phyloP scores from a whole-genome alignment of 1,284 basidiomycete species.

The Flammula alnicola region DNA sequence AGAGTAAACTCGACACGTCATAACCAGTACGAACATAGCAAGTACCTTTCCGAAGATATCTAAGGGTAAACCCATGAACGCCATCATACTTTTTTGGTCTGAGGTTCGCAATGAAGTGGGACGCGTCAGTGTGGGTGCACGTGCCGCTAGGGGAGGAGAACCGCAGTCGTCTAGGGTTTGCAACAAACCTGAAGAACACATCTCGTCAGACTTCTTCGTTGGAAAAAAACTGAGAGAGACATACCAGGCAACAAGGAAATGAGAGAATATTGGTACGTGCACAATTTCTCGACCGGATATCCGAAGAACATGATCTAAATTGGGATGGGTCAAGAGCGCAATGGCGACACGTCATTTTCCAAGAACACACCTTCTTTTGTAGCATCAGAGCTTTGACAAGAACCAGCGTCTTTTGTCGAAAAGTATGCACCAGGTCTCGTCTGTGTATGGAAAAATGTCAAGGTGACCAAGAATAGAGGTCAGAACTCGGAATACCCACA shows the following conservation, averaged over 20 bases:
- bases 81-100: slow-evolving; percentile 89
- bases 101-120: slow-evolving; percentile 88
- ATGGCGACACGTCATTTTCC: neutral
- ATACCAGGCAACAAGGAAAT: slow-evolving; percentile 82
- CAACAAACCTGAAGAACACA: slow-evolving; percentile 61
- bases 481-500: slow-evolving; percentile 50
- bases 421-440: slow-evolving; percentile 91
- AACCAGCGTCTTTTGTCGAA: slow-evolving; percentile 91
- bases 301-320: slow-evolving; percentile 97
- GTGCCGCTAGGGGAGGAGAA: slow-evolving; percentile 81
- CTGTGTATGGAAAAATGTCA: slow-evolving; percentile 36
- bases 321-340: neutral
- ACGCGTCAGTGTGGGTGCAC: slow-evolving; percentile 67
- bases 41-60: slow-evolving; percentile 83
- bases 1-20: neutral
- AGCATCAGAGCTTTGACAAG: slow-evolving; percentile 95
- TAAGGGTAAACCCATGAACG: slow-evolving; percentile 90
- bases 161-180: slow-evolving; percentile 92
- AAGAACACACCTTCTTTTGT: slow-evolving; percentile 75
- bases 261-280: slow-evolving; percentile 97
- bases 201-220: slow-evolving; percentile 22
- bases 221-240: slow-evolving; percentile 22
- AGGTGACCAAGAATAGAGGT: neutral
- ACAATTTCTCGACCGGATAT: slow-evolving; percentile 94
- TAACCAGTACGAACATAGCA: neutral